These are phyloP conservation scores for Coemansia sp. DNA, from an alignment of 192 early-diverging fungal genomes.

Conservation along the genomic window DNA sequence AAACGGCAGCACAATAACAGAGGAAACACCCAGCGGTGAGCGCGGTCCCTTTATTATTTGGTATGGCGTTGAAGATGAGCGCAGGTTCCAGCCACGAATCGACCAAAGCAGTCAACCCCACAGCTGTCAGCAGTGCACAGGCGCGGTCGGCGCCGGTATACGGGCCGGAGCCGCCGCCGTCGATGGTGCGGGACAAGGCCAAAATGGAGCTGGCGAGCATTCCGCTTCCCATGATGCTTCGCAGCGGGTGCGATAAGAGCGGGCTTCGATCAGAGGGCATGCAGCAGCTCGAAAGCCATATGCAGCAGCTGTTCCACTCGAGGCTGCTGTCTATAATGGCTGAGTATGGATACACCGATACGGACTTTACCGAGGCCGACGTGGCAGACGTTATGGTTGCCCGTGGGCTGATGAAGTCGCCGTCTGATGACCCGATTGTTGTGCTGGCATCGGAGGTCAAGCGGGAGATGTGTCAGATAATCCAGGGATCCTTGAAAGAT, in stretches of 20 bases:
- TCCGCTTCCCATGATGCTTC: constrained; percentile 14
- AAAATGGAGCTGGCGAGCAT: constrained; percentile 1
- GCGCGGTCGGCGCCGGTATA: constrained; percentile 13
- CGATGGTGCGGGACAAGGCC: constrained; percentile 33
- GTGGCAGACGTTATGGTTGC: constrained; percentile 33
- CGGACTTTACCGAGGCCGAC: constrained; percentile 20
- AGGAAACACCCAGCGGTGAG: background rate
- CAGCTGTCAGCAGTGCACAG: background rate
- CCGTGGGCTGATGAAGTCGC: constrained; percentile 25
- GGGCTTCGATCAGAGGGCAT: constrained; percentile 17
- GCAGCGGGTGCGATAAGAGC: constrained; percentile 11
- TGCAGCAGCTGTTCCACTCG: constrained; percentile 34
- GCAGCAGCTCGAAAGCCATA: constrained; percentile 26
- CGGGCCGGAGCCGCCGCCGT: constrained; percentile 47
- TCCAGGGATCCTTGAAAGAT: constrained; percentile 26
- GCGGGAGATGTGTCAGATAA: constrained; percentile 31
- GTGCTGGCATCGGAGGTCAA: constrained; percentile 40
- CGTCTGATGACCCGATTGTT: constrained; percentile 27
- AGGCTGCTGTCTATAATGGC: constrained; percentile 33
- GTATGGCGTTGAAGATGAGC: constrained; percentile 12
- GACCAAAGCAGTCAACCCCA: background rate
- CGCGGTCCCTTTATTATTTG: background rate
- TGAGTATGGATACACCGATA: constrained; percentile 27
- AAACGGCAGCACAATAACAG: background rate
- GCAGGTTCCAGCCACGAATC: background rate